Evolutionary conservation across 2,329 filamentous ascomycete species (phyloP).

Genomic region (Fusarium hainanense): DNA sequence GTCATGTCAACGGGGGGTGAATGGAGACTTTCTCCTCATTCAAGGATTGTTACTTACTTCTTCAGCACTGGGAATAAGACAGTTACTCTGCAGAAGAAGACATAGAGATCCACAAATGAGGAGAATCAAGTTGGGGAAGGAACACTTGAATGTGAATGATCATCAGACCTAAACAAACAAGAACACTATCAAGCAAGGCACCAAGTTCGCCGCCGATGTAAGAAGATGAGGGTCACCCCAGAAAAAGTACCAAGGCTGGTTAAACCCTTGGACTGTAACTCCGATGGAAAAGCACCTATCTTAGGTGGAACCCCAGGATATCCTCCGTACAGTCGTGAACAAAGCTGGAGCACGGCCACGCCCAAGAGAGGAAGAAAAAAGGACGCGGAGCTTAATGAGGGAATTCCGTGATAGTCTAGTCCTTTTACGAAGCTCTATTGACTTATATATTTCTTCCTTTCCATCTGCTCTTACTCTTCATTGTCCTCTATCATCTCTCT

Average conservation of each 20-base stretch:
- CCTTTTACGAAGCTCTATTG: slow-evolving; percentile 15
- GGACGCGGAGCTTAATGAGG: slow-evolving; percentile 35
- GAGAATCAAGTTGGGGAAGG: slow-evolving; percentile 17
- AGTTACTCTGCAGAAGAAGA: background rate
- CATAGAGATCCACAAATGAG: slow-evolving; percentile 31
- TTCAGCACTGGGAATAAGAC: too few species aligned
- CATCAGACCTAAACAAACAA: background rate
- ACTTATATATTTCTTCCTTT: slow-evolving; percentile 36
- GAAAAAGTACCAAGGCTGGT: slow-evolving; percentile 27
- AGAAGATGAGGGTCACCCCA: slow-evolving; percentile 28
- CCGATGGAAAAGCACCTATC: slow-evolving; percentile 12
- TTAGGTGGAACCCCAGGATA: slow-evolving; percentile 27
- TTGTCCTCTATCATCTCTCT: slow-evolving; percentile 1
- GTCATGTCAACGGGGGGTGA: background rate
- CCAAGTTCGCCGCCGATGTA: slow-evolving; percentile 28
- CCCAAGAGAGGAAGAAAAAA: background rate
- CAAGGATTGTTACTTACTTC: background rate
- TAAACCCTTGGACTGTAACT: slow-evolving; percentile 11
- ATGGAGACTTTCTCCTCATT: background rate
- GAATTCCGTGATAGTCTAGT: slow-evolving; percentile 34
- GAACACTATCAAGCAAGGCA: slow-evolving; percentile 13
- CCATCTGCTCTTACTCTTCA: slow-evolving; percentile 18
- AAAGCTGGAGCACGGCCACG: slow-evolving; percentile 7
- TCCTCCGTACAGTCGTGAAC: background rate
- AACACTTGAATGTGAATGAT: background rate